These are phyloP conservation scores for Macroventuria anomochaeta DNA, from an alignment of 2,329 filamentous ascomycete genomes.

Conservation along the genomic window DNA sequence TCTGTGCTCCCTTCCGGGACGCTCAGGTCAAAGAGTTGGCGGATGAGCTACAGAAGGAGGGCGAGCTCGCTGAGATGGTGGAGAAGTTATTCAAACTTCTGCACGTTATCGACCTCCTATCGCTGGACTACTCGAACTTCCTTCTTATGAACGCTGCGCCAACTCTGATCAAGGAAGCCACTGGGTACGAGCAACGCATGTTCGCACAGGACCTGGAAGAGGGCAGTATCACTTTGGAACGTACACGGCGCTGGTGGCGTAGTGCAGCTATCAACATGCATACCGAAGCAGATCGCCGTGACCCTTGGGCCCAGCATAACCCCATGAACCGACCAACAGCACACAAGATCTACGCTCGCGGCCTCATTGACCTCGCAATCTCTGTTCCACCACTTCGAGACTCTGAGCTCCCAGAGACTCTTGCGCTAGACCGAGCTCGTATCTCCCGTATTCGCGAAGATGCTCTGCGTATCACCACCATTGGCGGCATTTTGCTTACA, in stretches of 20 bases:
- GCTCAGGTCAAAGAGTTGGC: conserved; percentile 73
- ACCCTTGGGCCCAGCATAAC: conserved; percentile 67
- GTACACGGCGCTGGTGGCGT: conserved; percentile 71
- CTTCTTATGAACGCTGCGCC: conserved; percentile 75
- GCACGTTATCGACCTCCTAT: conserved; percentile 76
- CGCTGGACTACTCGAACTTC: conserved; percentile 84
- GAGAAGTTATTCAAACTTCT: conserved; percentile 78
- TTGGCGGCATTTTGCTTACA: conserved; percentile 76
- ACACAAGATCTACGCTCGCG: conserved; percentile 76
- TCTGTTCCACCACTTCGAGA: conserved; percentile 63
- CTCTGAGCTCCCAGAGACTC: conserved; percentile 72
- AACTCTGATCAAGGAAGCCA: conserved; percentile 72
- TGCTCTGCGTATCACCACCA: conserved; percentile 71
- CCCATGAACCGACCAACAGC: conserved; percentile 66
- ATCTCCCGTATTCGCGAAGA: conserved; percentile 64
- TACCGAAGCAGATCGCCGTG: conserved; percentile 70
- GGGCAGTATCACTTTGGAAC: conserved; percentile 61
- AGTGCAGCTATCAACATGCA: conserved; percentile 68
- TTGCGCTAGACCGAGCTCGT: conserved; percentile 71
- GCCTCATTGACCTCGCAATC: conserved; percentile 77
- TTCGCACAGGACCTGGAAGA: conserved; percentile 71
- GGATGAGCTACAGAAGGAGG: conserved; percentile 61
- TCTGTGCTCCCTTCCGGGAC: conserved; percentile 83
- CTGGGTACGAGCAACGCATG: conserved; percentile 74
- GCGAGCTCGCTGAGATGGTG: conserved; percentile 68